Conservation (phyloP, 2,329 filamentous ascomycete genomes). For the Sporothrix pseudoabietina region DNA sequence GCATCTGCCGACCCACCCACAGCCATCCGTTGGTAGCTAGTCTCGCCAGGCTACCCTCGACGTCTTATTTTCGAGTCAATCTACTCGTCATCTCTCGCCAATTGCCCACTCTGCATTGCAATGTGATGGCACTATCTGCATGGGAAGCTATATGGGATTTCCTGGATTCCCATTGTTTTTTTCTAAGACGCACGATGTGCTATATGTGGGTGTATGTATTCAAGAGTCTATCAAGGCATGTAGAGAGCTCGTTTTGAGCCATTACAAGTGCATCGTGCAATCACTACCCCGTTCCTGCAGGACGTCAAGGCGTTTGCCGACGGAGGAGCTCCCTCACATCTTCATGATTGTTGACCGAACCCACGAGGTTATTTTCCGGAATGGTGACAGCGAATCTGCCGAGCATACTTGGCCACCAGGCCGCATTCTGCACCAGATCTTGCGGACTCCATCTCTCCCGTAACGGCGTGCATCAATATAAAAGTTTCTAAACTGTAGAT, state of each 20-base stretch:
- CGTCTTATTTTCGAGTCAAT: background rate
- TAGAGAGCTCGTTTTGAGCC: background rate
- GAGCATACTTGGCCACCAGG: background rate
- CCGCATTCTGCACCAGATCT: background rate
- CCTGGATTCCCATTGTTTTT: background rate
- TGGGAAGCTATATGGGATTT: constrained; percentile 14
- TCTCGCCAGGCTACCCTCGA: background rate
- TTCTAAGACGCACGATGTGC: too few relatives aligned
- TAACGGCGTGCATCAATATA: background rate
- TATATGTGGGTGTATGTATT: background rate
- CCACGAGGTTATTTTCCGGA: background rate
- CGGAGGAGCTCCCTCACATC: background rate
- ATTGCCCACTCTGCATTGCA: background rate
- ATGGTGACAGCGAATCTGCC: background rate
- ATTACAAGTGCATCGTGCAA: constrained; percentile 1
- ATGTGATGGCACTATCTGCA: constrained; percentile 15
- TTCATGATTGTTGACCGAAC: background rate
- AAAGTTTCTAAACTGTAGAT: background rate
- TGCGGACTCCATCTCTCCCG: background rate
- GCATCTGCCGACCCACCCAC: constrained; percentile 18
- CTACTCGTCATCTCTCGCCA: background rate
- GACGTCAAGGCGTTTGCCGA: background rate
- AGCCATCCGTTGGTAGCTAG: background rate
- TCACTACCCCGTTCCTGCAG: background rate
- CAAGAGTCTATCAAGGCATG: constrained; percentile 7